Evolutionary conservation across 2,329 filamentous ascomycete genomes (phyloP).

Genomic region (Aspergillus sp.): DNA sequence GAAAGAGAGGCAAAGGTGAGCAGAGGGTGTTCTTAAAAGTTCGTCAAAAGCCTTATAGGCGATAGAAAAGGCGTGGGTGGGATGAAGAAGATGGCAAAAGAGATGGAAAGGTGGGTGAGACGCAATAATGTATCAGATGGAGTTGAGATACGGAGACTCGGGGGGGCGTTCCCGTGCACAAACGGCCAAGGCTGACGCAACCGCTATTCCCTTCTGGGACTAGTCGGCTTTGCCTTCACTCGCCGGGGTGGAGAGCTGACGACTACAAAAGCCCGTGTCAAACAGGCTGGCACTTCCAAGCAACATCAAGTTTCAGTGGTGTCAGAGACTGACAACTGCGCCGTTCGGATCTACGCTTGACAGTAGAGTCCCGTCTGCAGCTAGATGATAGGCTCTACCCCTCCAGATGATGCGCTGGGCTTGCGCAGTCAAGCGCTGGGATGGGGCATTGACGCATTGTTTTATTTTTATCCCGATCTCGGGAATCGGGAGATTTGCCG

Average conservation of each 20-base stretch:
- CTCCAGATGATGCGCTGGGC: background rate
- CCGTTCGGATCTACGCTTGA: background rate
- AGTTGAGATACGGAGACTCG: background rate
- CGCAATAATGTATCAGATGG: background rate
- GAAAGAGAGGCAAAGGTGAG: slow-evolving; percentile 2
- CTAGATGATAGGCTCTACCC: background rate
- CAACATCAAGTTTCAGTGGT: background rate
- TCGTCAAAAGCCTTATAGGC: background rate
- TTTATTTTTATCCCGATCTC: slow-evolving; percentile 1
- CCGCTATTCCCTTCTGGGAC: background rate
- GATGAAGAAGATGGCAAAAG: slow-evolving; percentile 3
- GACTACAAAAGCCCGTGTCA: background rate
- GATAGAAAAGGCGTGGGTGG: background rate
- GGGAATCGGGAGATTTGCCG: background rate
- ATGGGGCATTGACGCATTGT: background rate
- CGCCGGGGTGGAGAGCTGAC: slow-evolving; percentile 4
- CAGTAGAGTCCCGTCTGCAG: background rate
- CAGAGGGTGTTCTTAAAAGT: background rate
- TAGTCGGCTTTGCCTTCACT: background rate
- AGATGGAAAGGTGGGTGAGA: background rate
- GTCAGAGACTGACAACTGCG: background rate
- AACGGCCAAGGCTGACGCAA: slow-evolving; percentile 7
- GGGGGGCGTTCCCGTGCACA: background rate
- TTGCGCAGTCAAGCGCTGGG: background rate
- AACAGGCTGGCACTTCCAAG: background rate